phyloP scores from a whole-genome alignment of 257 asterid species.

The Solanum raphanifolium region DNA sequence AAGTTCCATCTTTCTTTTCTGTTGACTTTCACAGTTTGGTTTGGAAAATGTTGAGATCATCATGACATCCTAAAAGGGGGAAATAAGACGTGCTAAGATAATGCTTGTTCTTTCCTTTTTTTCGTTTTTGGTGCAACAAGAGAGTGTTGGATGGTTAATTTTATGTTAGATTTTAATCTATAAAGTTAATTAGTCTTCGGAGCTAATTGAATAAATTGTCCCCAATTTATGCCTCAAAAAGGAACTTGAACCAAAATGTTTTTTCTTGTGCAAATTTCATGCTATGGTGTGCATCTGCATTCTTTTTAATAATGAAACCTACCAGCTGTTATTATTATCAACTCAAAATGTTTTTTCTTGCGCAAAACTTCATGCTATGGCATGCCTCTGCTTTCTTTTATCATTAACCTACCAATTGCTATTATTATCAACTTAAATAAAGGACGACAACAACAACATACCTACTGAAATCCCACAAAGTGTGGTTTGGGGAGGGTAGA shows the following conservation, averaged over 20 bases:
- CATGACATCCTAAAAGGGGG: neutral
- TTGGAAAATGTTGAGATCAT: neutral
- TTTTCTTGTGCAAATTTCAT: neutral
- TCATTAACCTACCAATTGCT: neutral
- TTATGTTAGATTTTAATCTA: neutral
- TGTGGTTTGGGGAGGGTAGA: neutral
- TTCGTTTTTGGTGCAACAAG: neutral
- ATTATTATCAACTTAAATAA: neutral
- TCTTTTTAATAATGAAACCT: neutral
- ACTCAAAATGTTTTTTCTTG: neutral
- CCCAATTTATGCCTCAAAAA: neutral
- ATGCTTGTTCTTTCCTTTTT: neutral
- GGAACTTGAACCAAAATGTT: neutral
- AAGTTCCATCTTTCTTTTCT: slow-evolving; percentile 22
- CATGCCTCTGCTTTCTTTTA: neutral
- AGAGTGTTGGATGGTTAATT: neutral
- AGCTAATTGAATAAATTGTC: neutral
- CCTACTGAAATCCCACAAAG: neutral
- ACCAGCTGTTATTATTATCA: neutral
- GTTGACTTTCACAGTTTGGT: neutral
- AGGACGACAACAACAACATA: neutral
- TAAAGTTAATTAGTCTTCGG: neutral
- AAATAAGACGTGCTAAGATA: neutral
- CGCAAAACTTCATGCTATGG: neutral
- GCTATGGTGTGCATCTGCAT: neutral